Conservation (phyloP, 352 stramenopile genomes). For the Globisporangium cederbergense region DNA sequence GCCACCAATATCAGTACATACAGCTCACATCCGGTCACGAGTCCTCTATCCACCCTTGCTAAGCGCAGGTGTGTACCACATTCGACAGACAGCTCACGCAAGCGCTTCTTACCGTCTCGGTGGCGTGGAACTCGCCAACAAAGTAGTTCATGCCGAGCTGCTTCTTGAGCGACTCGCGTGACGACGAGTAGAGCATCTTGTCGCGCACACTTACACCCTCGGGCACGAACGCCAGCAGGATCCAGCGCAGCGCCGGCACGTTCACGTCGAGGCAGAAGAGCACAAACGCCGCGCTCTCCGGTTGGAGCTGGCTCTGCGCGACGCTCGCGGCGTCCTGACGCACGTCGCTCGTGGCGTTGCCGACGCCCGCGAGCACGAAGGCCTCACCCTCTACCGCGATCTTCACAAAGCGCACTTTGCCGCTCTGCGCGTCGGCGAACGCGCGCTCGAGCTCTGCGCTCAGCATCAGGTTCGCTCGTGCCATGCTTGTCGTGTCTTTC, state of each 20-base stretch:
- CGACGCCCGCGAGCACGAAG: constrained; percentile 50
- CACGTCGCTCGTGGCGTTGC: constrained; percentile 36
- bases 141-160: constrained; percentile 90
- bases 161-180: constrained; percentile 88
- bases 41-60: not conserved
- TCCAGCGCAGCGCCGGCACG: constrained; percentile 68
- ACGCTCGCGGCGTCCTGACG: constrained; percentile 38
- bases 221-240: constrained; percentile 77
- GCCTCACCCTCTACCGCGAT: constrained; percentile 54
- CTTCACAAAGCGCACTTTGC: constrained; percentile 71
- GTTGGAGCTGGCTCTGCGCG: constrained; percentile 22
- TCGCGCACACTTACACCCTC: constrained; percentile 78
- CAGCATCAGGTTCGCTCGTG: constrained; percentile 56
- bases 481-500: constrained; percentile 32
- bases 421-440: constrained; percentile 69
- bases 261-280: constrained; percentile 75
- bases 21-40: not conserved
- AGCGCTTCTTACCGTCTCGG: constrained; percentile 44
- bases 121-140: constrained; percentile 87
- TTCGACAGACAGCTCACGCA: not conserved
- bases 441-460: constrained; percentile 60
- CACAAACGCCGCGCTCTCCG: constrained; percentile 62
- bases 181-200: constrained; percentile 92
- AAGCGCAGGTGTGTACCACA: not conserved
- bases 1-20: constrained; percentile 9